Evolutionary conservation across 768 basidiomycete genomes (phyloP).

Genomic region (Phanerodontia chrysosporium): DNA sequence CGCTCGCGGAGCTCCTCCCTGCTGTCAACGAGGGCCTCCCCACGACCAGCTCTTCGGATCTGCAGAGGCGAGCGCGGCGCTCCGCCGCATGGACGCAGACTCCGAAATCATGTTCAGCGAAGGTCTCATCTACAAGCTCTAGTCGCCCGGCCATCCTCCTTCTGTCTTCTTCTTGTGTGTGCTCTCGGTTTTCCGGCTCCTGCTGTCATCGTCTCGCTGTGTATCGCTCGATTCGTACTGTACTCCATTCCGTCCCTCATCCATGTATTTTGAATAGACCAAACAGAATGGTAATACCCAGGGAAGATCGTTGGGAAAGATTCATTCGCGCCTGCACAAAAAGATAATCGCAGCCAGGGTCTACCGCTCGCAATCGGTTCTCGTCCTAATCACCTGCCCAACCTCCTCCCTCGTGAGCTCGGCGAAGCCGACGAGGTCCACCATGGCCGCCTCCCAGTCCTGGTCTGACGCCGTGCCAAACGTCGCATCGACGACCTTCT

Average conservation of each 20-base stretch:
- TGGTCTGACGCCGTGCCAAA: conserved; percentile 35
- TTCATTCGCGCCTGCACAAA: too few relatives aligned
- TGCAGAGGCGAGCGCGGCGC: conserved; percentile 71
- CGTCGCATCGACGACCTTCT: conserved; percentile 40
- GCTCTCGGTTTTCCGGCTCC: not conserved
- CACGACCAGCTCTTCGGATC: conserved; percentile 72
- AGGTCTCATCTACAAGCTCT: conserved; percentile 83
- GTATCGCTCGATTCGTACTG: not conserved
- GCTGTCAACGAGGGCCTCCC: conserved; percentile 72
- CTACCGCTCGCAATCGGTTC: conserved; percentile 32
- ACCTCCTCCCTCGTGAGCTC: conserved; percentile 65
- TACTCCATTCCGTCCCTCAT: not conserved
- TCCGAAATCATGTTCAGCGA: conserved; percentile 89
- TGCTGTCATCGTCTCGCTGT: not conserved
- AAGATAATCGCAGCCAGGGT: not conserved
- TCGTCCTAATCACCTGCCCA: conserved; percentile 44
- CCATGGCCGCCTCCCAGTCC: conserved; percentile 53
- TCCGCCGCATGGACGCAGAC: conserved; percentile 69
- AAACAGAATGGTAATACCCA: not conserved
- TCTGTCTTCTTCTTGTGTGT: conserved; percentile 8
- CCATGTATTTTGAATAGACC: not conserved
- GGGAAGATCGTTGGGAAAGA: not conserved
- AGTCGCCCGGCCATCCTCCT: conserved; percentile 14
- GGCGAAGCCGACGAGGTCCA: conserved; percentile 51
- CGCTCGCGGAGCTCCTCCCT: conserved; percentile 64